Evolutionary conservation across 1,284 basidiomycete species (phyloP).

Genomic region (Rhodofomes roseus): DNA sequence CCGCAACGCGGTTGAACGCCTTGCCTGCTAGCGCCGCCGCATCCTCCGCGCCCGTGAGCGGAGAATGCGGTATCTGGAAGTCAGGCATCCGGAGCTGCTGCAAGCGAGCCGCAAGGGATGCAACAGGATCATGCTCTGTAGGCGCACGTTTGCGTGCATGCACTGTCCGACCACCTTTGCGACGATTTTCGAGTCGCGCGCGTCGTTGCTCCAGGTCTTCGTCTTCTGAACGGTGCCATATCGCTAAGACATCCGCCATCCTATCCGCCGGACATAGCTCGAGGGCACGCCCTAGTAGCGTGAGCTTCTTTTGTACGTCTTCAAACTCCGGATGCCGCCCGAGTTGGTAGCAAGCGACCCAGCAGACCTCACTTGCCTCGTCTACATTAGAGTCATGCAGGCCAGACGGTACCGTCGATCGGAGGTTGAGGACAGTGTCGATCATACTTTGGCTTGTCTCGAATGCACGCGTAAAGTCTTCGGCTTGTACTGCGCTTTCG

Average conservation of each 20-base stretch:
- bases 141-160: slow-evolving; percentile 13
- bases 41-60: slow-evolving; percentile 62
- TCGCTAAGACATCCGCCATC: slow-evolving; percentile 66
- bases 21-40: slow-evolving; percentile 70
- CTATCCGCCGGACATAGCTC: slow-evolving; percentile 84
- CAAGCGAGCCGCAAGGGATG: slow-evolving; percentile 56
- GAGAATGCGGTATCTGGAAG: slow-evolving; percentile 61
- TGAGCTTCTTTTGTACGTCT: slow-evolving; percentile 63
- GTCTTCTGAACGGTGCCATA: slow-evolving; percentile 69
- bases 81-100: slow-evolving; percentile 38
- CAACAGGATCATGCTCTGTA: slow-evolving; percentile 26
- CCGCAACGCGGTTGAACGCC: slow-evolving; percentile 72
- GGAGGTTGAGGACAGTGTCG: slow-evolving; percentile 49
- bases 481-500: slow-evolving; percentile 75
- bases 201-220: slow-evolving; percentile 52
- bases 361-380: slow-evolving; percentile 77
- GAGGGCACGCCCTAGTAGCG: slow-evolving; percentile 77
- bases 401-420: slow-evolving; percentile 30
- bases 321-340: slow-evolving; percentile 76
- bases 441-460: slow-evolving; percentile 75
- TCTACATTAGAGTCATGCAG: slow-evolving; percentile 43
- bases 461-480: slow-evolving; percentile 74
- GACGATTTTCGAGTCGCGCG: slow-evolving; percentile 17
- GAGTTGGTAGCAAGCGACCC: slow-evolving; percentile 84
- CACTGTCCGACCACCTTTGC: slow-evolving; percentile 9